A percentile compares a stretch with the other conserved stretches of the same genome.
phyloP scores from a whole-genome alignment of 371 early-diverging fungal species.

The Mucor saturninus region DNA sequence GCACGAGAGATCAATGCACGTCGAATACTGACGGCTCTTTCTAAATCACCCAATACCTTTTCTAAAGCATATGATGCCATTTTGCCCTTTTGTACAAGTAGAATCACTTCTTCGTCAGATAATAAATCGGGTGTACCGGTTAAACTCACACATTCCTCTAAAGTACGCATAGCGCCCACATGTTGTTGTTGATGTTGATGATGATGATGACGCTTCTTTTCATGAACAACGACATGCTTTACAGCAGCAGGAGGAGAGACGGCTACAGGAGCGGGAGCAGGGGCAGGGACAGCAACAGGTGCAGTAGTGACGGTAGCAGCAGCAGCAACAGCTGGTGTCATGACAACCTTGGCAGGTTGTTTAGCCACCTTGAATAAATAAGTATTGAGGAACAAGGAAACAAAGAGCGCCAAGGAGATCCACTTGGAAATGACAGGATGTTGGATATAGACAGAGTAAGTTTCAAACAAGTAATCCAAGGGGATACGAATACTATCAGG shows the following conservation, averaged over 20 bases:
- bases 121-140: conserved; percentile 51
- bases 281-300: conserved; percentile 7
- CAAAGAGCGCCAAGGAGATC: conserved; percentile 56
- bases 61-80: conserved; percentile 87
- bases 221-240: not conserved
- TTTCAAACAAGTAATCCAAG: conserved; percentile 51
- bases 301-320: conserved; percentile 10
- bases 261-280: conserved; percentile 8
- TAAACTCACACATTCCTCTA: conserved; percentile 68
- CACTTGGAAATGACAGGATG: conserved; percentile 70
- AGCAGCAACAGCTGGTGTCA: conserved; percentile 12
- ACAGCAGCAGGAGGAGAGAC: conserved; percentile 24
- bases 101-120: conserved; percentile 78
- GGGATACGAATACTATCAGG: conserved; percentile 52
- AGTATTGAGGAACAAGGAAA: conserved; percentile 68
- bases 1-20: conserved; percentile 77
- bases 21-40: conserved; percentile 87
- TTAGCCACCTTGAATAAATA: conserved; percentile 68
- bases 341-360: conserved; percentile 46
- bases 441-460: conserved; percentile 61
- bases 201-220: conserved; percentile 16
- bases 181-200: not conserved
- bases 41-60: conserved; percentile 73
- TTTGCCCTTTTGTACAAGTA: conserved; percentile 72
- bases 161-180: conserved; percentile 52